These are phyloP conservation scores for Penicillium sp. DNA, from an alignment of 2,329 filamentous ascomycete species.

Conservation along the genomic window DNA sequence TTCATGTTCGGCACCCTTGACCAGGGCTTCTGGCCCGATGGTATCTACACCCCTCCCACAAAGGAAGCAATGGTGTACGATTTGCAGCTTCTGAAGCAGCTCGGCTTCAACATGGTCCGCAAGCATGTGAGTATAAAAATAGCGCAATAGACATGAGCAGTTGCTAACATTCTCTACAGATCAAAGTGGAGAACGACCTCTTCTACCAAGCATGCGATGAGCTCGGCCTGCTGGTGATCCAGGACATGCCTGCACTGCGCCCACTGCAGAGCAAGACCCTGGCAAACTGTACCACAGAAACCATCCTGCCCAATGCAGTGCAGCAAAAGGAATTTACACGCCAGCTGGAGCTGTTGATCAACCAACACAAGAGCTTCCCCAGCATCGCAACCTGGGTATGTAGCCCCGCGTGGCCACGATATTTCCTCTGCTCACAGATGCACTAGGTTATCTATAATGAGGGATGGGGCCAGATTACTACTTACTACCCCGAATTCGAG, in stretches of 20 bases:
- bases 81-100: slow-evolving; percentile 57
- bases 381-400: slow-evolving; percentile 61
- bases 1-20: slow-evolving; percentile 67
- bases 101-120: slow-evolving; percentile 66
- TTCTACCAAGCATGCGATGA: slow-evolving; percentile 66
- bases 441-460: slow-evolving; percentile 65
- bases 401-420: not conserved
- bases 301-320: slow-evolving; percentile 36
- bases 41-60: slow-evolving; percentile 61
- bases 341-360: slow-evolving; percentile 58
- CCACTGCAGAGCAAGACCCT: slow-evolving; percentile 34
- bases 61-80: slow-evolving; percentile 65
- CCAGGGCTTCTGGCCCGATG: slow-evolving; percentile 69
- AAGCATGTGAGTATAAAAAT: slow-evolving; percentile 56
- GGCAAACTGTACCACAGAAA: slow-evolving; percentile 13
- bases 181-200: slow-evolving; percentile 63
- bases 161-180: slow-evolving; percentile 34
- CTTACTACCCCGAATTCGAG: slow-evolving; percentile 52
- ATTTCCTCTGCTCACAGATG: not conserved
- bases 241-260: slow-evolving; percentile 65
- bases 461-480: slow-evolving; percentile 61
- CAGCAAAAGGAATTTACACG: slow-evolving; percentile 63
- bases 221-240: slow-evolving; percentile 62
- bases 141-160: not conserved
- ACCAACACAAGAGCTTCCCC: slow-evolving; percentile 61